Evolutionary conservation across 352 stramenopile genomes (phyloP).

Genomic region (Phytophthora lateralis): DNA sequence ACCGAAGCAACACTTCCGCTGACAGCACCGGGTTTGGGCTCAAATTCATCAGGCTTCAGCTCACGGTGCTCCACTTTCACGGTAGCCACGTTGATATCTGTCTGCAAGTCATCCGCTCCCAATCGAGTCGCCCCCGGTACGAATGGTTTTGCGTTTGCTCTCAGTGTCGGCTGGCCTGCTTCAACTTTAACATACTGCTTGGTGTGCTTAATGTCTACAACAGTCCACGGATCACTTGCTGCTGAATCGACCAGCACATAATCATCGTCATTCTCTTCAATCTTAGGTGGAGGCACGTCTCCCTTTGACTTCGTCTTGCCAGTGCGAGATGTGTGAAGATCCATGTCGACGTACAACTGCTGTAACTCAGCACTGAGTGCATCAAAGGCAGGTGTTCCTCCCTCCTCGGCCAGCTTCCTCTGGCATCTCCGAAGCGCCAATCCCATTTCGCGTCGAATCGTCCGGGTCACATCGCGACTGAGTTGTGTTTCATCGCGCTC

Average conservation of each 20-base stretch:
- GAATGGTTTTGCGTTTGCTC: constrained; percentile 24
- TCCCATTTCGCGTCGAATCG: constrained; percentile 43
- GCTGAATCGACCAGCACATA: constrained; percentile 24
- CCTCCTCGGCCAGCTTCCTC: constrained; percentile 24
- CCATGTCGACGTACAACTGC: constrained; percentile 43
- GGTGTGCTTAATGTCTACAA: constrained; percentile 21
- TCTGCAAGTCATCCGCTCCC: background rate
- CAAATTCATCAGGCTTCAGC: background rate
- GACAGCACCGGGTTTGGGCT: background rate
- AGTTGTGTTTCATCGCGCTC: constrained; percentile 35
- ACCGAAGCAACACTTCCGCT: background rate
- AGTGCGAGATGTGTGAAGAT: constrained; percentile 19
- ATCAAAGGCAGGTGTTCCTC: constrained; percentile 32
- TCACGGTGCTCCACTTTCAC: constrained; percentile 1
- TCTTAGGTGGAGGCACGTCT: background rate
- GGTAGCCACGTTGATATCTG: background rate
- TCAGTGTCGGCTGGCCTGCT: constrained; percentile 6
- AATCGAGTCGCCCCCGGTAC: constrained; percentile 13
- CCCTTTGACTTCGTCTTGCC: constrained; percentile 10
- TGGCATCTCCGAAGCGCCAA: constrained; percentile 35
- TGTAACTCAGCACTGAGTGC: constrained; percentile 39
- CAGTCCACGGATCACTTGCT: constrained; percentile 13
- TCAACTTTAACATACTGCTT: constrained; percentile 13
- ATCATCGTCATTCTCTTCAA: constrained; percentile 16
- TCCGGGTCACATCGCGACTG: constrained; percentile 26